phyloP scores from a whole-genome alignment of 1,284 basidiomycete species.

The Austropuccinia psidii region DNA sequence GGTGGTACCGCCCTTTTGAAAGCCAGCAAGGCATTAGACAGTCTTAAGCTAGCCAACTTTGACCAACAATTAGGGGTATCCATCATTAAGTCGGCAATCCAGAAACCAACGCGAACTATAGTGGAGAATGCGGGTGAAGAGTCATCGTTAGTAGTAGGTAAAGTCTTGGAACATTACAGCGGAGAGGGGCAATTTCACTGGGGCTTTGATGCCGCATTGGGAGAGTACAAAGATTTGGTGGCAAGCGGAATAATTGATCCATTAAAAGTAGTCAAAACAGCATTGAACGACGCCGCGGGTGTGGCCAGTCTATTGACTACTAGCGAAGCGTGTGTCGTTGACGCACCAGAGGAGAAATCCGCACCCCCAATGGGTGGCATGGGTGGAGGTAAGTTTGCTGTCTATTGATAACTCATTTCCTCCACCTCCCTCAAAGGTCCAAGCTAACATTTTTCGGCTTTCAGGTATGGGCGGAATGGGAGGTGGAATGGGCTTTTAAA shows the following conservation, averaged over 20 bases:
- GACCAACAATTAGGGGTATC: conserved; percentile 94
- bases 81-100: conserved; percentile 82
- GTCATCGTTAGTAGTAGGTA: conserved; percentile 83
- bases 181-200: conserved; percentile 52
- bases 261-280: conserved; percentile 75
- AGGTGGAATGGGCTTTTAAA: conserved; percentile 54
- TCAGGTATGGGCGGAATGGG: conserved; percentile 52
- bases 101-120: conserved; percentile 71
- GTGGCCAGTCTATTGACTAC: conserved; percentile 87
- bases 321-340: conserved; percentile 84
- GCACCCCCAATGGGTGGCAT: conserved; percentile 53
- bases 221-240: conserved; percentile 92
- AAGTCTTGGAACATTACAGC: conserved; percentile 64
- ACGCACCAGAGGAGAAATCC: conserved; percentile 74
- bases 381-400: conserved; percentile 42
- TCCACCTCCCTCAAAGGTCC: neutral
- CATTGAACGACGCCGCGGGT: conserved; percentile 75
- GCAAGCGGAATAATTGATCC: conserved; percentile 75
- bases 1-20: conserved; percentile 59
- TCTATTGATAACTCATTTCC: too few species aligned
- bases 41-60: conserved; percentile 79
- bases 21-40: conserved; percentile 72
- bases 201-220: conserved; percentile 87
- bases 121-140: conserved; percentile 93
- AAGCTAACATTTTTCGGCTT: neutral